Base-by-base conservation (phyloP, 257 asterid genomes). In the Solanum raphanifolium region DNA sequence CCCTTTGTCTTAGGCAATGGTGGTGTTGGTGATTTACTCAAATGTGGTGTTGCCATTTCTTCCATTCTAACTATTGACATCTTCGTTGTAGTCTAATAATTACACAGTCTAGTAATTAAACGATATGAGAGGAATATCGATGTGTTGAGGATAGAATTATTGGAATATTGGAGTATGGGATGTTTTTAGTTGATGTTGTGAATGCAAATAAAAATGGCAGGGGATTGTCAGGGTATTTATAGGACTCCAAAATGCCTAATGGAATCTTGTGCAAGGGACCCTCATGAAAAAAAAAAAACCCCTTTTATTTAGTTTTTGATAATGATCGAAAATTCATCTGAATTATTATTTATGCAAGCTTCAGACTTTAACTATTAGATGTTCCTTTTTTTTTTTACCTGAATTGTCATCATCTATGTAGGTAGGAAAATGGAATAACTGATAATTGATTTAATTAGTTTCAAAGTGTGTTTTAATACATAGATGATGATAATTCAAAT, bases 141-240 rank as follows among this genome's bases (percentile, higher is more conserved):
- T 62, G 90, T 69, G 39, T 69, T 87, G 85, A 72, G 83, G 86
- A 39, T 73, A 86, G 16, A 79, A 76, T 38, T 38, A 76, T 76
- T 76, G 60, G 58, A 7, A 36, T 84, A 35, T 84, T n/a, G 32
- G 29, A 84, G 74, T 85, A 35, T 38, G 58, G 38, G 25, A 76
- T 87, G 85, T 75, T 85, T 29, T 35, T 88, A 91, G 90, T 25
- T 90, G 90, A 85, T 87, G 91, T 9, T 65, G 25, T 84, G 87
- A 84, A 23, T 60, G 95, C 94, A 88, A 82, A 87, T 90, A 91
- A 91, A 31, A 85, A 31, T 87, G 86, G 35, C 29, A 8, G 29
- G 69, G 68, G 69, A 62, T 62, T 62, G 92, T 32, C 86, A 0
- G 2, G 96, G 90, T 94, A 95, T 95, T 94, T 96, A 93, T 94